These are phyloP conservation scores for Hymenoscyphus scutula DNA, from an alignment of 2,329 filamentous ascomycete species.

Conservation along the genomic window DNA sequence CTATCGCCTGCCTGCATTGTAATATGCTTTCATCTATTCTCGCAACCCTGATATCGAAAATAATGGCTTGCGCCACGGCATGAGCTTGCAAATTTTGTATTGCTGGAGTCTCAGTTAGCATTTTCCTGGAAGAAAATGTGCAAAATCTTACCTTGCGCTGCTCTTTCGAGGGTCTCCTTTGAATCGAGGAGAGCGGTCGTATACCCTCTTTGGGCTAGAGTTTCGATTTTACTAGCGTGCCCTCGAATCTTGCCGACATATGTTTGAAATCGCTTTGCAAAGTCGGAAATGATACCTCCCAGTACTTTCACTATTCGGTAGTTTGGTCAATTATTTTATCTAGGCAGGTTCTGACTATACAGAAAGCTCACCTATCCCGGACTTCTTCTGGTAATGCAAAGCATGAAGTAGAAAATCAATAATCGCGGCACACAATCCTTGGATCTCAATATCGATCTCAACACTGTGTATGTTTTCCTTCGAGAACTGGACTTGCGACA, in stretches of 20 bases:
- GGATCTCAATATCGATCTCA: background rate
- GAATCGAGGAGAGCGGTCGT: background rate
- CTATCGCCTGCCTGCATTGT: background rate
- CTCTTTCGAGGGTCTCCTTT: background rate
- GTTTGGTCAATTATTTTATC: background rate
- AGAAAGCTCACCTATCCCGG: background rate
- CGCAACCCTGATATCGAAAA: background rate
- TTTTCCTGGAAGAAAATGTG: background rate
- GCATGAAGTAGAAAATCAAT: constrained; percentile 9
- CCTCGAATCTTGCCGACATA: constrained; percentile 2
- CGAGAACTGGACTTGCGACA: background rate
- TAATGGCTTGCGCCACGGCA: background rate
- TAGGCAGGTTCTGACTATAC: too few species aligned
- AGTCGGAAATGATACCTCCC: constrained; percentile 3
- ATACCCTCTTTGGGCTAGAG: background rate
- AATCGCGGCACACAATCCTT: constrained; percentile 1
- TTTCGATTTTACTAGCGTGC: constrained; percentile 2
- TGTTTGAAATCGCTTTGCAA: constrained; percentile 5
- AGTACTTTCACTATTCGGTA: background rate
- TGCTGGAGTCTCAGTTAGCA: background rate
- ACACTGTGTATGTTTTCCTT: background rate
- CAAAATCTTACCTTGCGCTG: background rate
- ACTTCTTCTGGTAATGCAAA: constrained; percentile 6
- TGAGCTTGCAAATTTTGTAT: constrained; percentile 3
- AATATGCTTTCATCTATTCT: background rate